A percentile compares a stretch with the other conserved stretches of the same genome.
Evolutionary conservation across 1,139 yeast genomes (phyloP).

Genomic region (Groenewaldozyma sp.): DNA sequence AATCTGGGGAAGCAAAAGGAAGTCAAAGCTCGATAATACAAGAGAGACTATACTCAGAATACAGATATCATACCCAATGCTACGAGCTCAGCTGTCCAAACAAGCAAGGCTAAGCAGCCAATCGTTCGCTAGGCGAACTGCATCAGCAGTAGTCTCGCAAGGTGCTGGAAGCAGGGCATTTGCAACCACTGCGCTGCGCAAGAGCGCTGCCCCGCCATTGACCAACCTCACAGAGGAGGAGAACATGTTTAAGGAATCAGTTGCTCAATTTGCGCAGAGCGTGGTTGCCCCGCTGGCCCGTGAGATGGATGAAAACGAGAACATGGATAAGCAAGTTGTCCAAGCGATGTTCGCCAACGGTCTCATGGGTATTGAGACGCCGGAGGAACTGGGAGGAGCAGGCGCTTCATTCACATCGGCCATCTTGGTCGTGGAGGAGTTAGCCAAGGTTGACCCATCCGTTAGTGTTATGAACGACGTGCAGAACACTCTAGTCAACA

Average conservation of each 20-base stretch:
- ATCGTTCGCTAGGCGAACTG: too few species aligned
- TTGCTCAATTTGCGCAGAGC: slow-evolving; percentile 33
- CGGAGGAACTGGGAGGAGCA: slow-evolving; percentile 38
- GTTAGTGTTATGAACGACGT: slow-evolving; percentile 38
- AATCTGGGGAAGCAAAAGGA: too few species aligned
- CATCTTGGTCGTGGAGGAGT: slow-evolving; percentile 36
- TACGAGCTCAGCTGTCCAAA: too few species aligned
- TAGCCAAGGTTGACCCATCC: slow-evolving; percentile 37
- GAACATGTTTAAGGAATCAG: slow-evolving; percentile 33
- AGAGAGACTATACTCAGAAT: too few species aligned
- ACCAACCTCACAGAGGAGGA: slow-evolving; percentile 33
- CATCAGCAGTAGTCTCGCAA: too few species aligned
- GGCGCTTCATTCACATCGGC: slow-evolving; percentile 39
- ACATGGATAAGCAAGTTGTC: slow-evolving; percentile 32
- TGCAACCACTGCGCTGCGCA: neutral
- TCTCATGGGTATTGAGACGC: slow-evolving; percentile 38
- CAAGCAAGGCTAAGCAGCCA: too few species aligned
- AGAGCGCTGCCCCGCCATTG: slow-evolving; percentile 9
- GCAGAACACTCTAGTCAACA: slow-evolving; percentile 37
- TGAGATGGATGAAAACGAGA: slow-evolving; percentile 37
- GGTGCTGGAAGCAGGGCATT: too few species aligned
- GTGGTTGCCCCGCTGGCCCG: slow-evolving; percentile 34
- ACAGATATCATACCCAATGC: too few species aligned
- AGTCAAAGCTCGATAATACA: too few species aligned
- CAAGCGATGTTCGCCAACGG: slow-evolving; percentile 34